Evolutionary conservation across 2,329 filamentous ascomycete species (phyloP), one percentile per base, ranked within the genome.

Genomic region (Fusarium denticulatum): DNA sequence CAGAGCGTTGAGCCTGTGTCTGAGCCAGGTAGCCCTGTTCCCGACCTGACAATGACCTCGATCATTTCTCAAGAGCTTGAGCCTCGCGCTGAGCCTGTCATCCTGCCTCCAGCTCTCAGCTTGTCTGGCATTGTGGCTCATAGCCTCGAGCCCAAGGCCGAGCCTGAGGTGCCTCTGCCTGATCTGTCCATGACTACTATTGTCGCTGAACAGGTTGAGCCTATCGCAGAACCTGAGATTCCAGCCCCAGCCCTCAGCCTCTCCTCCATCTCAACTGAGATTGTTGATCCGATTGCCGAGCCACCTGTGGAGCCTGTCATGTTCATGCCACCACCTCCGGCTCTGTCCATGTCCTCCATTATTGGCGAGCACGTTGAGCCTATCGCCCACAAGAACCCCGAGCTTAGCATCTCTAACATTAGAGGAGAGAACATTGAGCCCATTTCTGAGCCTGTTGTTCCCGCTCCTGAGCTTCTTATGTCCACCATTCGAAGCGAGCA

Each of bases 1-100:
- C 81, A 86, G 71, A 78, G 78, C 34, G 80, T 87, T 7, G 82
- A 85, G 72, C 85, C 85, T 18, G 58, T 80, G 8, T 74, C 80
- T 7, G 85, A 86, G 61, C 79, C 82, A 6, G 81, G 80, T 61
- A 57, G 53, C 15, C 69, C 74, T 60, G 69, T 72, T 46, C 78
- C 80, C 11, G 59, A 71, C 10, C 63, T 82, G 53, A 77, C 60
- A 47, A 68, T 82, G 40, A 75, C 80, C 4, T 63, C 63, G 13
- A 77, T 82, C 40, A 32, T 78, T 24, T 72, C 73, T 8, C 71
- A 82, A 58, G 52, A 73, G 12, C 60, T 82, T 18, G 78, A 81
- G 61, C 81, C 81, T 13, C 72, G 77, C 11, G 73, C 74, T 4
- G 78, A 78, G 55, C 77, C 78, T 1, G 61, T 67, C n/a, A 60